phyloP scores from a whole-genome alignment of 192 early-diverging fungal genomes.

The Entomortierella parvispora region DNA sequence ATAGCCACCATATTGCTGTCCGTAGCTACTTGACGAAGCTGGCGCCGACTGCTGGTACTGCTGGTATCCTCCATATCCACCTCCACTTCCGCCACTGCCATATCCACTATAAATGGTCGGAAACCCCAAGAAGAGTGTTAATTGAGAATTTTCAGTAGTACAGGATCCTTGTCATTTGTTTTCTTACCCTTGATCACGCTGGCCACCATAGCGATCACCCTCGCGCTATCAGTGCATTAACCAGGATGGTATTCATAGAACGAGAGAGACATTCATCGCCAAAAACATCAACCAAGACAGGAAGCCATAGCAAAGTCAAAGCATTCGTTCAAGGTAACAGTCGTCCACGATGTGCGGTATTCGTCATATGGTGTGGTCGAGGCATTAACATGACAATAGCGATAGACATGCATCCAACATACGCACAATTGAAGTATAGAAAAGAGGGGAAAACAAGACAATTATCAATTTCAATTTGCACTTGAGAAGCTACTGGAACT shows the following conservation, averaged over 20 bases:
- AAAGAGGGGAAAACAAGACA: background rate
- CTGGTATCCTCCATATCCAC: slow-evolving; percentile 43
- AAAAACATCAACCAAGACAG: slow-evolving; percentile 4
- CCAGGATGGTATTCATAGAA: slow-evolving; percentile 12
- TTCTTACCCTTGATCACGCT: slow-evolving; percentile 50
- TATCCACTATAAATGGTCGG: slow-evolving; percentile 31
- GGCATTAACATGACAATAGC: background rate
- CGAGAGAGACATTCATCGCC: slow-evolving; percentile 6
- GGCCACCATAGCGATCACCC: slow-evolving; percentile 43
- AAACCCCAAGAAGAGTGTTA: background rate
- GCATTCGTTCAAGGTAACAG: background rate
- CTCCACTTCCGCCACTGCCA: slow-evolving; percentile 11
- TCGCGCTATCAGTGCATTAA: slow-evolving; percentile 36
- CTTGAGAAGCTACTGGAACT: background rate
- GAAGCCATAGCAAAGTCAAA: background rate
- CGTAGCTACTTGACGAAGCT: slow-evolving; percentile 24
- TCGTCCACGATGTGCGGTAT: too few relatives aligned
- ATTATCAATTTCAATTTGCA: slow-evolving; percentile 13
- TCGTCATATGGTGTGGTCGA: too few relatives aligned
- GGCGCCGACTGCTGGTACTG: slow-evolving; percentile 30
- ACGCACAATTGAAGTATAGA: background rate
- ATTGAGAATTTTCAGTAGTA: too few relatives aligned
- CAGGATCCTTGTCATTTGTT: too few relatives aligned
- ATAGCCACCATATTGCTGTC: slow-evolving; percentile 44
- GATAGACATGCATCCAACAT: background rate